Percentiles rank a stretch among this genome's conserved stretches.
phyloP scores from a whole-genome alignment of 2,329 filamentous ascomycete genomes.

The Hymenoscyphus fraxineus region DNA sequence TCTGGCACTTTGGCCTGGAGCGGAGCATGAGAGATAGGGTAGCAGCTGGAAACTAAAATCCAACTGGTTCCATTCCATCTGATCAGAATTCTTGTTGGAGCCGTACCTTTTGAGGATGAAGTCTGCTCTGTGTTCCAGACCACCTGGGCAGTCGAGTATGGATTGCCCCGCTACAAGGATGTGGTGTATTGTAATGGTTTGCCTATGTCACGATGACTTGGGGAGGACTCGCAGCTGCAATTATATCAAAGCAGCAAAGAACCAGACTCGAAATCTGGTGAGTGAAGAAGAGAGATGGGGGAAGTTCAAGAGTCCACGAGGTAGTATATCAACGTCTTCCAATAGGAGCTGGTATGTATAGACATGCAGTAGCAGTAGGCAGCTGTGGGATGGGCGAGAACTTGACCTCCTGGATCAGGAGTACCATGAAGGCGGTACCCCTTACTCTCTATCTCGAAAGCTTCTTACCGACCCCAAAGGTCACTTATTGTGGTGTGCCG shows the following conservation, averaged over 20 bases:
- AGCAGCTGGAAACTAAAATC: constrained; percentile 8
- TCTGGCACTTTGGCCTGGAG: neutral
- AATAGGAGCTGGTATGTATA: neutral
- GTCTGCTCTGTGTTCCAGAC: constrained; percentile 24
- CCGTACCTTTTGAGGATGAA: constrained; percentile 23
- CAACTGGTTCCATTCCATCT: constrained; percentile 11
- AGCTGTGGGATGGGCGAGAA: neutral
- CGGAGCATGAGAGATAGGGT: neutral
- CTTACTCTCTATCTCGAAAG: neutral
- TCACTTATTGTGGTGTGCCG: neutral
- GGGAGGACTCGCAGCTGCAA: neutral
- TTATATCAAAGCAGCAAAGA: neutral
- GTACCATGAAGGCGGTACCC: neutral
- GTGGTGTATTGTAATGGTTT: constrained; percentile 9
- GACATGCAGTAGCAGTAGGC: neutral
- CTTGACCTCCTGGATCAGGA: neutral
- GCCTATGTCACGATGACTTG: neutral
- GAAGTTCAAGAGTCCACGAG: neutral
- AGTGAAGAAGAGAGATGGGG: neutral
- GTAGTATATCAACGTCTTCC: neutral
- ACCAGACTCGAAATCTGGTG: neutral
- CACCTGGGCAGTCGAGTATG: constrained; percentile 14
- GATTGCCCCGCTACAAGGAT: constrained; percentile 30
- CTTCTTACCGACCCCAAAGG: neutral
- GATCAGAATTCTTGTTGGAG: constrained; percentile 12